Evolutionary conservation across 2,329 filamentous ascomycete genomes (phyloP).

Genomic region (Shiraia bambusicola): DNA sequence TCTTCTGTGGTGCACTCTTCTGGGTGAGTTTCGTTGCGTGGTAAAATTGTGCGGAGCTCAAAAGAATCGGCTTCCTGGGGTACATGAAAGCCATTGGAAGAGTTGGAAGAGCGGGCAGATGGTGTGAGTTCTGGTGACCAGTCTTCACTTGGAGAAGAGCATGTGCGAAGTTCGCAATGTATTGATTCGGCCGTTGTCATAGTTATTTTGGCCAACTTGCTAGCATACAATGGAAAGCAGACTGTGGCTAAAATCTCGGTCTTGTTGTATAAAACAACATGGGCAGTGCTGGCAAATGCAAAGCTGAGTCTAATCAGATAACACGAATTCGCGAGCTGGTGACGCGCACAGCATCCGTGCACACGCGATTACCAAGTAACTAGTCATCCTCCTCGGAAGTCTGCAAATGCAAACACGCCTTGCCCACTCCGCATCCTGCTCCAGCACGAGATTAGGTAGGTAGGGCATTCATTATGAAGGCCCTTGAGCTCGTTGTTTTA

Average conservation of each 20-base stretch:
- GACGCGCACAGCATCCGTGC: neutral
- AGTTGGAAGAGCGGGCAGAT: conserved; percentile 22
- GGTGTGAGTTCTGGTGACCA: conserved; percentile 25
- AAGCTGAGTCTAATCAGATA: neutral
- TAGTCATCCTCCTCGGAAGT: no score
- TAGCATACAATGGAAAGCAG: no score
- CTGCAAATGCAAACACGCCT: neutral
- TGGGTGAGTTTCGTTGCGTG: conserved; percentile 11
- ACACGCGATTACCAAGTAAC: no score
- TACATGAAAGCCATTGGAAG: conserved; percentile 10
- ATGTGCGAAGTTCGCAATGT: conserved; percentile 14
- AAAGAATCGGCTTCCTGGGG: conserved; percentile 22
- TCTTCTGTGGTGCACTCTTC: conserved; percentile 25
- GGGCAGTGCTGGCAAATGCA: no score
- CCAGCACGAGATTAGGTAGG: neutral
- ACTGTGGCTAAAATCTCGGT: no score
- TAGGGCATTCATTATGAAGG: conserved; percentile 11
- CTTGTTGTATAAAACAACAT: no score
- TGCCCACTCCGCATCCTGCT: neutral
- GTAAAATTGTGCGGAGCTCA: conserved; percentile 25
- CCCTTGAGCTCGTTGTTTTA: conserved; percentile 69
- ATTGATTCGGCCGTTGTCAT: conserved; percentile 17
- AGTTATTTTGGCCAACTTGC: no score
- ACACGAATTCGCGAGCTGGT: no score
- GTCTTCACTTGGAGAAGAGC: conserved; percentile 21